phyloP scores from a whole-genome alignment of 306 rosid species.

The Medicago arabica region DNA sequence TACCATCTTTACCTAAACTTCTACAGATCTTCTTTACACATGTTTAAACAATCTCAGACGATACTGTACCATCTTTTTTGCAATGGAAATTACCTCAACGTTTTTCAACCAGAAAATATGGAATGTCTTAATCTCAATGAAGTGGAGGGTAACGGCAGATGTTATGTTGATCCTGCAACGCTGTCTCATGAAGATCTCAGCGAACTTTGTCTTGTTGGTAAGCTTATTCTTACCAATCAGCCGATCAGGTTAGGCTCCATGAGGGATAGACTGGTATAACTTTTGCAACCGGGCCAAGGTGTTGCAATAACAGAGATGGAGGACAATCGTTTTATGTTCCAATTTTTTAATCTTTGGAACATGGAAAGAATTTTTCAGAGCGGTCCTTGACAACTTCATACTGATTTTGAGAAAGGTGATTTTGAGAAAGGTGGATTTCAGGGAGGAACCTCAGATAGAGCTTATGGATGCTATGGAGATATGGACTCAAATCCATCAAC shows the following conservation, averaged over 20 bases:
- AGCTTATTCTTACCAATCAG: too few relatives aligned
- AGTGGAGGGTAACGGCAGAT: too few relatives aligned
- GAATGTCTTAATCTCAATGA: too few relatives aligned
- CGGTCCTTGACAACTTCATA: too few relatives aligned
- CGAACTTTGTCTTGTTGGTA: too few relatives aligned
- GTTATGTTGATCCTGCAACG: too few relatives aligned
- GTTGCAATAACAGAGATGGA: not conserved
- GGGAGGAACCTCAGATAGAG: not conserved
- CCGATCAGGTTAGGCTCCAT: too few relatives aligned
- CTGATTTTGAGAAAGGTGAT: too few relatives aligned
- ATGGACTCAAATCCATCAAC: not conserved
- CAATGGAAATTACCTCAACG: not conserved
- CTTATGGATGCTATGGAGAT: not conserved
- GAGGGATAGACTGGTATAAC: not conserved
- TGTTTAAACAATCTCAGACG: not conserved
- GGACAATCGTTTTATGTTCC: not conserved
- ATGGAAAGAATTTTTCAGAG: not conserved
- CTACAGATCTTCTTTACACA: not conserved
- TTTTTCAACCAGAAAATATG: too few relatives aligned
- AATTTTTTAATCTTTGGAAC: not conserved
- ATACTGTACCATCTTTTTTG: not conserved
- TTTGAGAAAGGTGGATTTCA: too few relatives aligned
- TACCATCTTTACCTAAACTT: too few relatives aligned
- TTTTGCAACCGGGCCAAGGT: not conserved
- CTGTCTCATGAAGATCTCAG: too few relatives aligned